These are phyloP conservation scores for Saururus chinensis DNA, from an alignment of 164 flowering plant species.

Conservation along the genomic window DNA sequence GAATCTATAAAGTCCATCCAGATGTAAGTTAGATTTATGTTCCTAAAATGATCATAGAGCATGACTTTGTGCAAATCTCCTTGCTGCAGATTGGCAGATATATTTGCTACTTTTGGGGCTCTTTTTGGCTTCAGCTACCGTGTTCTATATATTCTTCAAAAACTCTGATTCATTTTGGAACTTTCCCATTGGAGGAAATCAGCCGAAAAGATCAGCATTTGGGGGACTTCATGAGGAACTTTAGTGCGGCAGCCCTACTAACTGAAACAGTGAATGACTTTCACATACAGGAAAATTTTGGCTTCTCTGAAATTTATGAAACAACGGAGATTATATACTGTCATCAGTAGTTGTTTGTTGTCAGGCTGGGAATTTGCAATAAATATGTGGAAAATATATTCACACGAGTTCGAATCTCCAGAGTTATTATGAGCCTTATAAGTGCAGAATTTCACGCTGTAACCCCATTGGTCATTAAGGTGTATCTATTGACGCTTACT, in stretches of 20 bases:
- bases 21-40: neutral
- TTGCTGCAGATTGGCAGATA: constrained; percentile 84
- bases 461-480: too few relatives aligned
- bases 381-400: too few relatives aligned
- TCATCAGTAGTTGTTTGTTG: too few relatives aligned
- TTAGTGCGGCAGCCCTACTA: neutral
- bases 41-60: too few relatives aligned
- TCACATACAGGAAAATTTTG: neutral
- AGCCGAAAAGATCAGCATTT: constrained; percentile 33
- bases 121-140: constrained; percentile 63
- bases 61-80: neutral
- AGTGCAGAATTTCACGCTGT: too few relatives aligned
- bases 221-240: constrained; percentile 31
- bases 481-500: too few relatives aligned
- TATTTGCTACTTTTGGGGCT: constrained; percentile 65
- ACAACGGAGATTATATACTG: neutral
- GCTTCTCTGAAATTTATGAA: neutral
- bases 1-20: constrained; percentile 4
- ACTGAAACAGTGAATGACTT: neutral
- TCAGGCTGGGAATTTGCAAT: too few relatives aligned
- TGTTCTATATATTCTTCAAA: constrained; percentile 61
- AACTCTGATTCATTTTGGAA: constrained; percentile 93
- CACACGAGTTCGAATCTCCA: too few relatives aligned
- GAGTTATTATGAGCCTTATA: too few relatives aligned
- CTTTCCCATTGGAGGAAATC: constrained; percentile 43